Conservation (phyloP, 495 filamentous ascomycete species). For the Talaromyces proteolyticus region DNA sequence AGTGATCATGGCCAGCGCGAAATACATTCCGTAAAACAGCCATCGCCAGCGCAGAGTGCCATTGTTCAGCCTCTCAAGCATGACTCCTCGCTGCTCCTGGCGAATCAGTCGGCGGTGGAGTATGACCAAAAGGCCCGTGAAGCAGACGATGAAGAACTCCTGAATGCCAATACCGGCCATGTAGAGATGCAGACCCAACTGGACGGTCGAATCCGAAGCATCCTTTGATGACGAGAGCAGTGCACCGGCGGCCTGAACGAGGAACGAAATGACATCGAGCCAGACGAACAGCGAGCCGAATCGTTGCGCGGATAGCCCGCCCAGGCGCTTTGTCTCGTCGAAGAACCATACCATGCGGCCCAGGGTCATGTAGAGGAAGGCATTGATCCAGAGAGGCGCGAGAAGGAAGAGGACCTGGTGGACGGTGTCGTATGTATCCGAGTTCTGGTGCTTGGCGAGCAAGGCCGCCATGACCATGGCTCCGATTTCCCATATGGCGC, state of each 20-base stretch:
- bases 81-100: slow-evolving; percentile 18
- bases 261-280: slow-evolving; percentile 55
- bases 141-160: slow-evolving; percentile 46
- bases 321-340: slow-evolving; percentile 36
- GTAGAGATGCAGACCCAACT: slow-evolving; percentile 6
- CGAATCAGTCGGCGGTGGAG: slow-evolving; percentile 34
- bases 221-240: slow-evolving; percentile 23
- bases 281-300: slow-evolving; percentile 54
- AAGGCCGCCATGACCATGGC: neutral
- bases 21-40: slow-evolving; percentile 46
- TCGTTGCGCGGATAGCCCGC: slow-evolving; percentile 40
- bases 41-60: slow-evolving; percentile 20
- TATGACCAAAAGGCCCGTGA: slow-evolving; percentile 31
- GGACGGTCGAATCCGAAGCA: slow-evolving; percentile 49
- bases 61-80: slow-evolving; percentile 1
- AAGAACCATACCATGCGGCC: slow-evolving; percentile 59
- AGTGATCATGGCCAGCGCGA: slow-evolving; percentile 38
- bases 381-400: slow-evolving; percentile 43
- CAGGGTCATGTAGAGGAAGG: slow-evolving; percentile 63
- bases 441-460: neutral
- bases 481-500: neutral
- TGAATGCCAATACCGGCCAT: slow-evolving; percentile 51
- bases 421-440: neutral
- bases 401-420: neutral
- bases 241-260: slow-evolving; percentile 53